Evolutionary conservation across 1,284 basidiomycete genomes (phyloP).

Genomic region (Neolentinus lepideus): DNA sequence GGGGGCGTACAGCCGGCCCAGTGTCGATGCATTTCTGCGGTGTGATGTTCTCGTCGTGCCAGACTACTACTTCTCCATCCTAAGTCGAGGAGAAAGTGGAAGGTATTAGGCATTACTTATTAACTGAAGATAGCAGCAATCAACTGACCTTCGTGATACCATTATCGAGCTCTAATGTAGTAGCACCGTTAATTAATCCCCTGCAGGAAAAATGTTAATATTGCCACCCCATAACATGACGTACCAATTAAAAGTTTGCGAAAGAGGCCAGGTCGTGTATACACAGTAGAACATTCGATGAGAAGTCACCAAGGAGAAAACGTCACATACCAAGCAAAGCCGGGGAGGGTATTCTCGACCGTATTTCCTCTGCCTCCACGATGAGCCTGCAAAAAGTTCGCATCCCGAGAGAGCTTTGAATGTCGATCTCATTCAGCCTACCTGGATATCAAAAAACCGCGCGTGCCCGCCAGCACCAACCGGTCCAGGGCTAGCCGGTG

Average conservation of each 20-base stretch:
- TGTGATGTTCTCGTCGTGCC: constrained; percentile 69
- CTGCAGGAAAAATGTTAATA: constrained; percentile 21
- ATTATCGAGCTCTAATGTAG: constrained; percentile 73
- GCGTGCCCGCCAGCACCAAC: background rate
- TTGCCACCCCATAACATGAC: constrained; percentile 5
- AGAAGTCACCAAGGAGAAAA: background rate
- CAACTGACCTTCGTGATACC: constrained; percentile 56
- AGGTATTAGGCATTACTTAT: constrained; percentile 3
- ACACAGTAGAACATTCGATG: constrained; percentile 2
- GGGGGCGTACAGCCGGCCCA: constrained; percentile 40
- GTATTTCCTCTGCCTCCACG: constrained; percentile 70
- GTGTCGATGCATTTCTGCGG: constrained; percentile 64
- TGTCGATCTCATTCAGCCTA: background rate
- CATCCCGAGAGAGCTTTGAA: too few relatives aligned
- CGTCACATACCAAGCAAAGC: constrained; percentile 62
- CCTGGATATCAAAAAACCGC: background rate
- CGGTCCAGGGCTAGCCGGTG: background rate
- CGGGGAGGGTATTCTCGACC: constrained; percentile 61
- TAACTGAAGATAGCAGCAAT: too few relatives aligned
- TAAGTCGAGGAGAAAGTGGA: constrained; percentile 25
- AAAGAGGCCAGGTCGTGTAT: too few relatives aligned
- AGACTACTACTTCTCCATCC: constrained; percentile 72
- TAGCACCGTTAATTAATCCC: constrained; percentile 68
- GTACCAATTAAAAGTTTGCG: too few relatives aligned
- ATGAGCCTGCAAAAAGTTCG: constrained; percentile 49